Base-by-base conservation (phyloP, 2,329 filamentous ascomycete genomes). In the Hypoxylon sp. region DNA sequence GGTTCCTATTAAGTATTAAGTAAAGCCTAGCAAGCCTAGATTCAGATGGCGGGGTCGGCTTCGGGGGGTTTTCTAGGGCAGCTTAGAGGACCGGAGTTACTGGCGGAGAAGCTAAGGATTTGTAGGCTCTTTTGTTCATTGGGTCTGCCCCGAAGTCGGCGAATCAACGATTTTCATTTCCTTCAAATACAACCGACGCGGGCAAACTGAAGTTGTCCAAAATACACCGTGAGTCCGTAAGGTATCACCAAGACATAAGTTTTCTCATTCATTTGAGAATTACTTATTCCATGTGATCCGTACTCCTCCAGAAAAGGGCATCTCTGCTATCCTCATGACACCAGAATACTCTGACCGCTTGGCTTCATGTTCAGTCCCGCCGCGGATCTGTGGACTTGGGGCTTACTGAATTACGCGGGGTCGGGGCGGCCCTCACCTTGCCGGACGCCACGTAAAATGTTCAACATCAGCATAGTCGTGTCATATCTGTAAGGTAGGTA, bases 1-100 rank as follows among this genome's bases (percentile, higher is more conserved):
- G 65, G 65, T 62, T 62, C 34, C 50, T 59, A 47, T 54, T 64
- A 64, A 61, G 59, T 59, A 47, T 54, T 64, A 64, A 61, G 59
- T 59, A 59, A 57, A 47, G 22, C 20, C 37, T 41, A 41, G 37
- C 6, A 17, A 4, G 34, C 49, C 20, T 46, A 24, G 20, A 44
- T 44, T 17, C 17, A 17, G 50, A 64, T 58, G 50, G 47, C 46
- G 60, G 37, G 37, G 37, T 41, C 37, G 37, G 19, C 19, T 3
- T 22, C 41, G 41, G 41, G 32, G 46, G 26, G 34, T 57, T 54
- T 54, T 51, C 32, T 59, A 19, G n/a, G 39, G 8, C 4, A 26
- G 6, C 15, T 26, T 55, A 56, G 48, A 26, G 57, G 49, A 54
- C 62, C 65, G 65, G 65, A 67, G 65, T 67, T 55, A 67, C 55